Conservation (phyloP, 2,329 filamentous ascomycete species). For the Chaetomium olivaceum region DNA sequence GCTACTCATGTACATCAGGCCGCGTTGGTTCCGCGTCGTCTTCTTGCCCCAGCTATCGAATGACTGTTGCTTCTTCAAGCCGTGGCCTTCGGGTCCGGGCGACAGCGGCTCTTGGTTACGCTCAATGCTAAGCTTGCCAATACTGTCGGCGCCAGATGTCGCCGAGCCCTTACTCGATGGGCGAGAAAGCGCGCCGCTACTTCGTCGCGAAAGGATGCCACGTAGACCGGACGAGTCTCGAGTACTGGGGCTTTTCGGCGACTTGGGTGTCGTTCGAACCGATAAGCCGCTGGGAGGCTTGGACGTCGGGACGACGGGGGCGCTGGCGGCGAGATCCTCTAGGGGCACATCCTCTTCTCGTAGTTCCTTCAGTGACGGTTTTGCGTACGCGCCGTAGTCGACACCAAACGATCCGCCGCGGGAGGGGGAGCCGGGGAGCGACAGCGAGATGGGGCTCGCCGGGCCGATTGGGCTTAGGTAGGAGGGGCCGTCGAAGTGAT, state of each 20-base stretch:
- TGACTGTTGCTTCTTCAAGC: slow-evolving; percentile 54
- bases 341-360: slow-evolving; percentile 51
- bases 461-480: slow-evolving; percentile 31
- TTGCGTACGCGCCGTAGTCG: slow-evolving; percentile 68
- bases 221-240: slow-evolving; percentile 50
- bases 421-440: slow-evolving; percentile 43
- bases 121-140: slow-evolving; percentile 66
- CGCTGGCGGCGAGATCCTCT: slow-evolving; percentile 60
- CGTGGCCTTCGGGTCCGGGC: slow-evolving; percentile 50
- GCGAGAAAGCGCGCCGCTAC: slow-evolving; percentile 49
- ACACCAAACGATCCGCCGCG: slow-evolving; percentile 62
- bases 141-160: slow-evolving; percentile 60
- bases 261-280: slow-evolving; percentile 64
- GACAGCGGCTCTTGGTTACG: slow-evolving; percentile 46
- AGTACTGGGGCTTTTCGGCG: slow-evolving; percentile 49
- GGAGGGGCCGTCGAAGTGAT: slow-evolving; percentile 63
- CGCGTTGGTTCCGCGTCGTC: slow-evolving; percentile 53
- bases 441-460: slow-evolving; percentile 35
- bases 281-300: slow-evolving; percentile 79
- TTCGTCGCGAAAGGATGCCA: slow-evolving; percentile 55
- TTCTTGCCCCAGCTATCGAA: slow-evolving; percentile 65
- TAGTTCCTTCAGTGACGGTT: slow-evolving; percentile 52
- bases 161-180: slow-evolving; percentile 61
- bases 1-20: slow-evolving; percentile 73
- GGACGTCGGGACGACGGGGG: slow-evolving; percentile 78